Evolutionary conservation across 2,329 filamentous ascomycete genomes (phyloP), one percentile per base, ranked within the genome.

Genomic region (Tympanopsis confertula): DNA sequence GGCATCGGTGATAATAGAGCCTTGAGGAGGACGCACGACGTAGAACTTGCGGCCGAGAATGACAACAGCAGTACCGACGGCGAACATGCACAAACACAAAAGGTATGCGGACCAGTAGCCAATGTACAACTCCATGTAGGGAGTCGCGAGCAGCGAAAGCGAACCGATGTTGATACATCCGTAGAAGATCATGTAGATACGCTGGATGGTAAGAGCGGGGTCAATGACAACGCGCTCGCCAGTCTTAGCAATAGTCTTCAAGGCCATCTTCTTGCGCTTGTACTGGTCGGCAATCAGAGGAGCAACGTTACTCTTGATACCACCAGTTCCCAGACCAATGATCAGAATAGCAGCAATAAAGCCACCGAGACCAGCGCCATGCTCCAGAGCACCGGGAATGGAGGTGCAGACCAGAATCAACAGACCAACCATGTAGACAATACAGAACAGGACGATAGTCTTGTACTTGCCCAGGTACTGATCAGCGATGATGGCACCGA

Each of bases 131-230:
- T 87, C 82, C 62, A 85, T 69, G 51, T 75, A 78, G 1, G 74
- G 74, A 1, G 77, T 85, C 5, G 71, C 76, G 46, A 86, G 68
- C 38, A 74, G 63, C 0, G 74, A 82, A 5, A 87, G 63, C 2
- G 77, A 73, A n/a, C 81, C 82, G 13, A 86, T 47, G 56, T 86
- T 86, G 51, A 86, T 84, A 57, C 74, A 80, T 54, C 69, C 67
- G 58, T 85, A 85, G 61, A 84, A 85, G 50, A 84, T 71, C 75
- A 77, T 82, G 63, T 82, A 84, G 43, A 84, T 75, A 35, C 76
- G 67, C 49, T 79, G 73, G 43, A 78, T 70, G 1, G 80, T 84
- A 39, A 82, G 62, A 28, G 70, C 65, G 0, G 78, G 78, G 46
- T 84, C 78, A 19, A 82, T 69, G 44, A 85, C 67, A 38, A 84